A percentile compares a stretch with the other conserved stretches of the same genome.
phyloP scores from a whole-genome alignment of 306 rosid genomes.

The Coriaria nepalensis region DNA sequence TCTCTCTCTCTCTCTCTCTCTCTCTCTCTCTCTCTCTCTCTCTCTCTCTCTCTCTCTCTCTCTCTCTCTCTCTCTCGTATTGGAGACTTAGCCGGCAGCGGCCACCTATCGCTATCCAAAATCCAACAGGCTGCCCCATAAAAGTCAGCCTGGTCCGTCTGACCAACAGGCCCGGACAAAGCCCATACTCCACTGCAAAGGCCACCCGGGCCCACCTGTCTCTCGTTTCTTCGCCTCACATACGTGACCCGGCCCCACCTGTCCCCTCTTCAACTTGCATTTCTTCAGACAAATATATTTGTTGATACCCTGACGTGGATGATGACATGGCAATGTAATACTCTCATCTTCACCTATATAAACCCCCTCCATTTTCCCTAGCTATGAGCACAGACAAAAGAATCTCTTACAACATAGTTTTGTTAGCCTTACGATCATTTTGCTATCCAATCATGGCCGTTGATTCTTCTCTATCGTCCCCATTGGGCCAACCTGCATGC shows the following conservation, averaged over 20 bases:
- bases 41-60: too few species aligned
- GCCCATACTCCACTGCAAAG: slow-evolving; percentile 28
- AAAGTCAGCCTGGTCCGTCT: slow-evolving; percentile 36
- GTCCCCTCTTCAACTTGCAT: slow-evolving; percentile 16
- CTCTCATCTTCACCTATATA: slow-evolving; percentile 22
- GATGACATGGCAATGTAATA: slow-evolving; percentile 6
- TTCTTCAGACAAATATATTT: slow-evolving; percentile 2
- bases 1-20: slow-evolving; percentile 3
- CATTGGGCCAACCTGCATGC: slow-evolving; percentile 19
- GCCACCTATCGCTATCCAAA: slow-evolving; percentile 18
- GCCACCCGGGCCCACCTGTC: slow-evolving; percentile 36
- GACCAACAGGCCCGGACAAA: slow-evolving; percentile 15
- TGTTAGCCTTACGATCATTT: neutral
- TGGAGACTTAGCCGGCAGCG: slow-evolving; percentile 45
- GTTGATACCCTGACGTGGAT: slow-evolving; percentile 11
- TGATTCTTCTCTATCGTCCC: slow-evolving; percentile 20
- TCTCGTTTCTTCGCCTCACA: neutral
- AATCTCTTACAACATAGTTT: neutral
- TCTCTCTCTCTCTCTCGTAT: slow-evolving; percentile 10
- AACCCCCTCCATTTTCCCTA: neutral
- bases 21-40: too few species aligned
- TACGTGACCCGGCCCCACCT: slow-evolving; percentile 49
- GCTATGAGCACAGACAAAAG: neutral
- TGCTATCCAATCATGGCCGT: slow-evolving; percentile 32
- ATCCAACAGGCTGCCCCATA: slow-evolving; percentile 21